Conservation (phyloP, 805 yeast species). For the Candida alai region DNA sequence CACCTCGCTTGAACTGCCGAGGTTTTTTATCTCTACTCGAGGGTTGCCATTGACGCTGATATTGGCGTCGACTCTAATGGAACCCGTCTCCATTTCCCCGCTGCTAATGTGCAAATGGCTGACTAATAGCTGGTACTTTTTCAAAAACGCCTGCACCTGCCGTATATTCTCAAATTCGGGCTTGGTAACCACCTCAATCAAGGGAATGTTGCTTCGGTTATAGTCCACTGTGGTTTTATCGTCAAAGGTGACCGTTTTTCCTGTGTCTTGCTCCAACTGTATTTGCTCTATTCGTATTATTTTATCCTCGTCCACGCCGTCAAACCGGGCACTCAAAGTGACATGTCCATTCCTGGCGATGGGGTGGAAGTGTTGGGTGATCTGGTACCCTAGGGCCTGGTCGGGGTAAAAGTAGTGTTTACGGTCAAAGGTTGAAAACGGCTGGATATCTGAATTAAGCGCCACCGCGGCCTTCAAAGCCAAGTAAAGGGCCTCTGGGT, state of each 20-base stretch:
- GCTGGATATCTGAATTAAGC: conserved; percentile 54
- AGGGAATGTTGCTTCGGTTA: conserved; percentile 80
- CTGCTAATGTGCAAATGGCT: conserved; percentile 69
- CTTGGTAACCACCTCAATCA: conserved; percentile 85
- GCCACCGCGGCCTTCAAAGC: conserved; percentile 76
- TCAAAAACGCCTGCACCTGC: conserved; percentile 74
- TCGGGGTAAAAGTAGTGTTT: conserved; percentile 96
- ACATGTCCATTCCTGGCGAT: conserved; percentile 67
- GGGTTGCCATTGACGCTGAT: conserved; percentile 70
- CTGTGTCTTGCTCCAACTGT: conserved; percentile 95
- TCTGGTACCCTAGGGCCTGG: conserved; percentile 94
- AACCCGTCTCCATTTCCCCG: conserved; percentile 92
- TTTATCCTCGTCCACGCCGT: conserved; percentile 46
- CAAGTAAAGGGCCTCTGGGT: conserved; percentile 64
- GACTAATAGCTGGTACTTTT: conserved; percentile 72
- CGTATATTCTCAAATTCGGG: conserved; percentile 74
- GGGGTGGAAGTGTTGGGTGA: conserved; percentile 85
- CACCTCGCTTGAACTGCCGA: conserved; percentile 81
- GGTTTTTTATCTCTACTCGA: conserved; percentile 85
- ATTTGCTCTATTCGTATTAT: conserved; percentile 67
- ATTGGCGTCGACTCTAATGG: conserved; percentile 92
- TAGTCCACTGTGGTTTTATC: conserved; percentile 57
- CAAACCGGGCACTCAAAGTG: conserved; percentile 45
- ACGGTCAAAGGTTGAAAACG: conserved; percentile 72
- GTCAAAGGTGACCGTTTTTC: conserved; percentile 52